phyloP scores from a whole-genome alignment of 2,329 filamentous ascomycete genomes.

The Fusarium xylarioides region DNA sequence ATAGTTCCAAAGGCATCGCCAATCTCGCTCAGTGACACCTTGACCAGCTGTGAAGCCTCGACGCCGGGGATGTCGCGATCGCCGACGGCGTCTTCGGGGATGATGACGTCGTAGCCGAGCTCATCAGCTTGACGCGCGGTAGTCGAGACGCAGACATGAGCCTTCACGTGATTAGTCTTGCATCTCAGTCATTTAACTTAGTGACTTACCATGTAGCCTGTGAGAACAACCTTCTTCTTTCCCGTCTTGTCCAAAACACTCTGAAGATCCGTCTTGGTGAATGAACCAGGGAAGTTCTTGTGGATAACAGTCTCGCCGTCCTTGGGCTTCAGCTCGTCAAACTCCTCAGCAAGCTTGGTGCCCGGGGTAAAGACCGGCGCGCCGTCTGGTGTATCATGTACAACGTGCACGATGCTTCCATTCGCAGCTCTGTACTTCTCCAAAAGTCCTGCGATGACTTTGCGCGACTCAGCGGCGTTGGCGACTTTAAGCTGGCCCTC shows the following conservation, averaged over 20 bases:
- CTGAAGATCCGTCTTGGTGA: conserved; percentile 68
- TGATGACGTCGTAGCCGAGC: conserved; percentile 69
- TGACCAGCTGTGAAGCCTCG: conserved; percentile 60
- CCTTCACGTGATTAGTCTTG: conserved; percentile 48
- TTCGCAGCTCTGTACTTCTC: conserved; percentile 65
- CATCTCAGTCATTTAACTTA: not conserved
- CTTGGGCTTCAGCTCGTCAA: conserved; percentile 65
- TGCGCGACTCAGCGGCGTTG: conserved; percentile 62
- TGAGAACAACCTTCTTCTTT: conserved; percentile 68
- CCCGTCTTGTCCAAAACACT: conserved; percentile 57
- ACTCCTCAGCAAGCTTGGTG: conserved; percentile 67
- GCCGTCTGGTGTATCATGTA: conserved; percentile 66
- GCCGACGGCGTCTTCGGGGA: conserved; percentile 70
- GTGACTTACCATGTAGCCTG: conserved; percentile 63
- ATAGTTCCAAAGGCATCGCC: conserved; percentile 71
- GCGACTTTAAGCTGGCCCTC: conserved; percentile 65
- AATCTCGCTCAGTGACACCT: conserved; percentile 65
- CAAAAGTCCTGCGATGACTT: conserved; percentile 65
- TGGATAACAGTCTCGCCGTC: conserved; percentile 64
- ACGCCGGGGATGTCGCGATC: conserved; percentile 73
- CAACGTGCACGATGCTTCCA: conserved; percentile 66
- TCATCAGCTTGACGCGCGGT: conserved; percentile 70
- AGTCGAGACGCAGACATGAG: conserved; percentile 71
- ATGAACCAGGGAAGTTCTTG: conserved; percentile 68
- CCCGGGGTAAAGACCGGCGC: conserved; percentile 73